Evolutionary conservation across 148 eudicot genomes (phyloP).

Genomic region (Pharnaceum exiguum): DNA sequence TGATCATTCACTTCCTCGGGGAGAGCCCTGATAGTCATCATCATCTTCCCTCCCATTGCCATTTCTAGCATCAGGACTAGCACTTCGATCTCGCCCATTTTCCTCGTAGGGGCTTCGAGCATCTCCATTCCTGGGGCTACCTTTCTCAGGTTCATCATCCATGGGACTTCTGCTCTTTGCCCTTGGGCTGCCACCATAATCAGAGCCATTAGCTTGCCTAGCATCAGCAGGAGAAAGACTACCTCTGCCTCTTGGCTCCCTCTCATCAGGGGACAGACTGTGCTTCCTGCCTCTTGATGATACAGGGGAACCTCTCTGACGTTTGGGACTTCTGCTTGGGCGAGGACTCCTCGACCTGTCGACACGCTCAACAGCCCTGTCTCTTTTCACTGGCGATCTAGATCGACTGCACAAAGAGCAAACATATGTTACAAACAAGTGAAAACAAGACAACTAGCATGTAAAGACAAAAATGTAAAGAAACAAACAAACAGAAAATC

Average conservation of each 20-base stretch:
- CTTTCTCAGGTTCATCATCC: slow-evolving; percentile 35
- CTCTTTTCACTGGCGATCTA: slow-evolving; percentile 61
- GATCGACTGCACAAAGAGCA: slow-evolving; percentile 52
- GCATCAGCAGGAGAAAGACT: slow-evolving; percentile 42
- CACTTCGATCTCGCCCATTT: slow-evolving; percentile 41
- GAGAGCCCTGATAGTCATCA: slow-evolving; percentile 37
- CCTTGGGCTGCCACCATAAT: slow-evolving; percentile 58
- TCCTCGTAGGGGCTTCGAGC: slow-evolving; percentile 46
- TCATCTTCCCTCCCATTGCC: slow-evolving; percentile 47
- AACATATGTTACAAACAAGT: not conserved
- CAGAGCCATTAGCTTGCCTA: slow-evolving; percentile 35
- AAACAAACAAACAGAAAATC: too few relatives aligned
- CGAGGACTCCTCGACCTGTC: slow-evolving; percentile 59
- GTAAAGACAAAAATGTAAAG: too few relatives aligned
- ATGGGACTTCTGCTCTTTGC: slow-evolving; percentile 52
- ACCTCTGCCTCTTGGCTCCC: slow-evolving; percentile 24
- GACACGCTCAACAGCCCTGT: slow-evolving; percentile 34
- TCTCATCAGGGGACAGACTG: slow-evolving; percentile 52
- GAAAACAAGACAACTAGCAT: not conserved
- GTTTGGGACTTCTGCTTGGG: slow-evolving; percentile 56
- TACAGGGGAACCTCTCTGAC: slow-evolving; percentile 31
- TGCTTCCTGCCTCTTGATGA: slow-evolving; percentile 47
- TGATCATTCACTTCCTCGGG: slow-evolving; percentile 41
- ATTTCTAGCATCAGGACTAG: slow-evolving; percentile 39
- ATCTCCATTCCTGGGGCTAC: slow-evolving; percentile 30